A percentile compares a stretch with the other conserved stretches of the same genome.
These are phyloP conservation scores for Coemansia sp. DNA, from an alignment of 192 early-diverging fungal species.

Conservation along the genomic window DNA sequence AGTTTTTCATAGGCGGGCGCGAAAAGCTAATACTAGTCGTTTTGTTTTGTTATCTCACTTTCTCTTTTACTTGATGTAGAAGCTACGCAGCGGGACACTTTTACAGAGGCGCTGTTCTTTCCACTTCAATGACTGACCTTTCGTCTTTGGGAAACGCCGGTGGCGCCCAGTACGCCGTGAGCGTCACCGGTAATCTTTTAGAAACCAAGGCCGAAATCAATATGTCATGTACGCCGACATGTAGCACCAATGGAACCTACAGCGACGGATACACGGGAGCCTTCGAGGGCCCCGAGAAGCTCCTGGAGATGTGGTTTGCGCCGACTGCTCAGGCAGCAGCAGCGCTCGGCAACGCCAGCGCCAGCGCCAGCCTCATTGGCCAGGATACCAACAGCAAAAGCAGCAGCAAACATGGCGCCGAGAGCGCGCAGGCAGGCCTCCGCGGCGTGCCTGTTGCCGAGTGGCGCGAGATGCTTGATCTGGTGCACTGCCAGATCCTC, in stretches of 20 bases:
- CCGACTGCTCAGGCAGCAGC: conserved; percentile 22
- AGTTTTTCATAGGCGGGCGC: no score
- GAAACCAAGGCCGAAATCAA: conserved; percentile 43
- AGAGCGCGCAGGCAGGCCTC: conserved; percentile 55
- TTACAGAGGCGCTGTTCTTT: not conserved
- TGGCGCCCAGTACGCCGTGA: conserved; percentile 52
- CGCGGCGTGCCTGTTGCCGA: conserved; percentile 70
- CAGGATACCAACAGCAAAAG: conserved; percentile 20
- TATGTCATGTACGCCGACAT: conserved; percentile 39
- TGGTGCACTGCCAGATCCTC: conserved; percentile 92
- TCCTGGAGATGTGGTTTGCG: conserved; percentile 95
- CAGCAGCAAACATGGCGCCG: conserved; percentile 37
- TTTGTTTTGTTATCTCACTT: no score
- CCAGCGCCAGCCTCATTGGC: conserved; percentile 2
- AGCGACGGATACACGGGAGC: conserved; percentile 58
- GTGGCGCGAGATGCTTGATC: conserved; percentile 92
- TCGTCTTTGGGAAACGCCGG: conserved; percentile 51
- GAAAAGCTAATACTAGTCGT: no score
- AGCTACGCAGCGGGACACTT: not conserved
- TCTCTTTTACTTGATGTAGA: no score
- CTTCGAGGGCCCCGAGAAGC: conserved; percentile 98
- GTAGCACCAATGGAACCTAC: conserved; percentile 50
- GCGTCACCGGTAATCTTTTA: conserved; percentile 49
- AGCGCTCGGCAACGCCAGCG: not conserved
- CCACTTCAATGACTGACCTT: conserved; percentile 15